Evolutionary conservation across 2,329 filamentous ascomycete species (phyloP).

Genomic region (Aspergillus awamori): DNA sequence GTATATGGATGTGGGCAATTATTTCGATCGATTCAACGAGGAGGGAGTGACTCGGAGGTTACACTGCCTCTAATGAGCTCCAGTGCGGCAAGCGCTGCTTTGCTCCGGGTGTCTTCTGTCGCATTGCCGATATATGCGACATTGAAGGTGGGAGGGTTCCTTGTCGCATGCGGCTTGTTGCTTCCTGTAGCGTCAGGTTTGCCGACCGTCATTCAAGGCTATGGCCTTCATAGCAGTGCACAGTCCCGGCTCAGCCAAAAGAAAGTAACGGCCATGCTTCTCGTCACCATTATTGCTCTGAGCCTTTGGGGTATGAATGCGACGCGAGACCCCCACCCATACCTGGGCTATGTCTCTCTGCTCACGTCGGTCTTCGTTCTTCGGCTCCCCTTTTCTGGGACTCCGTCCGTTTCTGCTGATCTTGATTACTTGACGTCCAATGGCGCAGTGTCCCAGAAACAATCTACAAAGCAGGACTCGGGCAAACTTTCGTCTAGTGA

Average conservation of each 20-base stretch:
- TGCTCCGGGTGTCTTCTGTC: slow-evolving; percentile 45
- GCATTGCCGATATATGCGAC: slow-evolving; percentile 60
- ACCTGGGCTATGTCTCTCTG: slow-evolving; percentile 53
- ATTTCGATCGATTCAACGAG: slow-evolving; percentile 17
- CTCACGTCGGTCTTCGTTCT: slow-evolving; percentile 50
- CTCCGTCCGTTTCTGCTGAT: slow-evolving; percentile 19
- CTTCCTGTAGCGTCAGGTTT: slow-evolving; percentile 52
- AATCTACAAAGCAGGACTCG: slow-evolving; percentile 2
- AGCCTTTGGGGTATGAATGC: slow-evolving; percentile 35
- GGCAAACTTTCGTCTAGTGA: slow-evolving; percentile 26
- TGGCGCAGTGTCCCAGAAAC: slow-evolving; percentile 15
- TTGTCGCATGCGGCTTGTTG: slow-evolving; percentile 56
- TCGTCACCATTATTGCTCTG: slow-evolving; percentile 27
- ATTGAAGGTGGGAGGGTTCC: slow-evolving; percentile 57
- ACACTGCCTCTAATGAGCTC: slow-evolving; percentile 25
- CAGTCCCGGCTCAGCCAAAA: slow-evolving; percentile 32
- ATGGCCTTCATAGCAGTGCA: slow-evolving; percentile 13
- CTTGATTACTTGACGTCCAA: slow-evolving; percentile 24
- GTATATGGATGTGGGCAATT: slow-evolving; percentile 34
- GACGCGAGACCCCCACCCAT: slow-evolving; percentile 40
- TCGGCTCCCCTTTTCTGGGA: slow-evolving; percentile 50
- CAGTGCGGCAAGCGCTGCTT: slow-evolving; percentile 22
- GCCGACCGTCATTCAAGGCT: slow-evolving; percentile 26
- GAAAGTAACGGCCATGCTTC: slow-evolving; percentile 29
- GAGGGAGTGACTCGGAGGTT: slow-evolving; percentile 7